Percentiles rank a stretch among this genome's conserved stretches.
These are phyloP conservation scores for Aspergillus affinis DNA, from an alignment of 495 filamentous ascomycete genomes.

Conservation along the genomic window DNA sequence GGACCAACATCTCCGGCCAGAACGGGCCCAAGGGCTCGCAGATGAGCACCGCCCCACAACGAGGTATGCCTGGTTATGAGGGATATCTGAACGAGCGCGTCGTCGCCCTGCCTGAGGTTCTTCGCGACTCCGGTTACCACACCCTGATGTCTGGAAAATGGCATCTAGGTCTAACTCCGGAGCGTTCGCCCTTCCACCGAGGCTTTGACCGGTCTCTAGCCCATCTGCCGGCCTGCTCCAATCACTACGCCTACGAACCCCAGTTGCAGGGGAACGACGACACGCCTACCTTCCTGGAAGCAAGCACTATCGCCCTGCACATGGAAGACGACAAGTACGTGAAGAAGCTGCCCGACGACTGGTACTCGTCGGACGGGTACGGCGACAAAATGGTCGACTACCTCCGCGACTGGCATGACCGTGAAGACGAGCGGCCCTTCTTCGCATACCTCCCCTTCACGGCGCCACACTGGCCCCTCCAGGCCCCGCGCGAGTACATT, in stretches of 20 bases:
- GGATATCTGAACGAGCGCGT: slow-evolving; percentile 64
- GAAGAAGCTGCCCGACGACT: slow-evolving; percentile 51
- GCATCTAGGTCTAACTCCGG: slow-evolving; percentile 49
- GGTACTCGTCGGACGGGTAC: slow-evolving; percentile 57
- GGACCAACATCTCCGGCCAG: slow-evolving; percentile 49
- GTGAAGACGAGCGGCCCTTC: slow-evolving; percentile 52
- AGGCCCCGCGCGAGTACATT: slow-evolving; percentile 52
- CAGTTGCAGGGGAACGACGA: slow-evolving; percentile 46
- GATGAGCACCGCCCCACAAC: slow-evolving; percentile 44
- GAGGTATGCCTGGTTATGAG: slow-evolving; percentile 64
- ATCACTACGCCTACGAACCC: slow-evolving; percentile 63
- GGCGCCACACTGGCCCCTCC: slow-evolving; percentile 62
- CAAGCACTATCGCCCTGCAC: slow-evolving; percentile 55
- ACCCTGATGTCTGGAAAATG: slow-evolving; percentile 65
- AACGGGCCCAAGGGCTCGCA: slow-evolving; percentile 44
- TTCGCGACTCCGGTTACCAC: slow-evolving; percentile 61
- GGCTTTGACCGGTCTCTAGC: slow-evolving; percentile 51
- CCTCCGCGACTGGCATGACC: slow-evolving; percentile 50
- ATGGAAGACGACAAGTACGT: slow-evolving; percentile 59
- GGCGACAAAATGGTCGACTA: slow-evolving; percentile 54
- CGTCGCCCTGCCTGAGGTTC: slow-evolving; percentile 59
- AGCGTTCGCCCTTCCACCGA: slow-evolving; percentile 40
- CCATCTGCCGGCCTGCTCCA: slow-evolving; percentile 56
- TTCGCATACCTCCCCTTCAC: slow-evolving; percentile 61
- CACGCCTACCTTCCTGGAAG: slow-evolving; percentile 52